Percentiles rank a stretch among this genome's conserved stretches.
Conservation (phyloP, 1,139 yeast genomes). For the Trichomonascaceae sp. region DNA sequence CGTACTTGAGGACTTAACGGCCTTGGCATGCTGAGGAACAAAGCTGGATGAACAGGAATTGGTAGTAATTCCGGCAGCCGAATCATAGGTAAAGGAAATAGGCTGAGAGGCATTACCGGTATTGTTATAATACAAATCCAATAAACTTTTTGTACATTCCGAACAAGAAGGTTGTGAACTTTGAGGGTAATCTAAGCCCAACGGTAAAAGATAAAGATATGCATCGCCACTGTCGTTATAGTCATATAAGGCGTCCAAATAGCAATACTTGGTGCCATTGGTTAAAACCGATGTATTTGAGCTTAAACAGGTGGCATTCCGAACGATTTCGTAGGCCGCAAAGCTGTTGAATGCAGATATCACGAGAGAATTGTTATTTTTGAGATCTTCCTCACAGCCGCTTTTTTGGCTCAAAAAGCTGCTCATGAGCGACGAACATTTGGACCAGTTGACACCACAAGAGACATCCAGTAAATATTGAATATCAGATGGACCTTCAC, state of each 20-base stretch:
- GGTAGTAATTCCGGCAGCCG: slow-evolving; percentile 24
- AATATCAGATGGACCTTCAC: slow-evolving; percentile 23
- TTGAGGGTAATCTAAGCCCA: slow-evolving; percentile 26
- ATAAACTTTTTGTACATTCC: slow-evolving; percentile 23
- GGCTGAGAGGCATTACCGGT: slow-evolving; percentile 23
- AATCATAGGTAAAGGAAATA: slow-evolving; percentile 25
- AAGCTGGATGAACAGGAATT: slow-evolving; percentile 17
- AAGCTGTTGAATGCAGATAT: slow-evolving; percentile 29
- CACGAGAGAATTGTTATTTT: slow-evolving; percentile 27
- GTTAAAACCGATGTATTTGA: slow-evolving; percentile 8
- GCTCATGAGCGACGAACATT: slow-evolving; percentile 25
- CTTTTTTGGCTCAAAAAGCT: slow-evolving; percentile 17
- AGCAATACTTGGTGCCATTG: slow-evolving; percentile 23
- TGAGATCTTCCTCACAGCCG: slow-evolving; percentile 23
- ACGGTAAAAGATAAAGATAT: slow-evolving; percentile 29
- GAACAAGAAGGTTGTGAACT: slow-evolving; percentile 23
- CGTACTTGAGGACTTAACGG: slow-evolving; percentile 9
- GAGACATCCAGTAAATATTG: slow-evolving; percentile 26
- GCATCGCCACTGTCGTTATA: slow-evolving; percentile 23
- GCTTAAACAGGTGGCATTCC: slow-evolving; percentile 27
- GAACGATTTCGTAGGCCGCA: slow-evolving; percentile 24
- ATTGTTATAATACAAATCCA: slow-evolving; percentile 24
- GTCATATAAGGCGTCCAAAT: slow-evolving; percentile 27
- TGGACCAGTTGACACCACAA: slow-evolving; percentile 23
- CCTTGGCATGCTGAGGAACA: slow-evolving; percentile 17